Evolutionary conservation across 257 asterid species (phyloP).

Genomic region (Nicotiana tomentosiformis): DNA sequence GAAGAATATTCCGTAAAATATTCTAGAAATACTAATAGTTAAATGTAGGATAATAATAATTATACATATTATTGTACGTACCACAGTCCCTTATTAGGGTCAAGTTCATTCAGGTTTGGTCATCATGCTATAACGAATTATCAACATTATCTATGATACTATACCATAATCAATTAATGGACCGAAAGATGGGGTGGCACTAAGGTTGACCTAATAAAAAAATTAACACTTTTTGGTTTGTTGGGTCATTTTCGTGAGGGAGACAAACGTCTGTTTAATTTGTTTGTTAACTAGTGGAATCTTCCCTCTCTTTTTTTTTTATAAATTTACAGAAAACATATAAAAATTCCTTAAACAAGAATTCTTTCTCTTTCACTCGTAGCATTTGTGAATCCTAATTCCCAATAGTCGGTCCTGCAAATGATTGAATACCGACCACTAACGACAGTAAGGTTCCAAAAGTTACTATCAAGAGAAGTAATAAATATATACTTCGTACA

Average conservation of each 20-base stretch:
- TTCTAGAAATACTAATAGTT: not conserved
- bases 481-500: not conserved
- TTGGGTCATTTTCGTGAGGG: not conserved
- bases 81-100: not conserved
- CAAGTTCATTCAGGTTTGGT: not conserved
- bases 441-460: not conserved
- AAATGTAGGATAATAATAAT: not conserved
- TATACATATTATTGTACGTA: not conserved
- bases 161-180: not conserved
- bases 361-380: not conserved
- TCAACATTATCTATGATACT: not conserved
- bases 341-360: not conserved
- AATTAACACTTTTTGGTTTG: not conserved
- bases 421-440: slow-evolving; percentile 1
- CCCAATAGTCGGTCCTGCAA: not conserved
- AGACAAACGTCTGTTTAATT: not conserved
- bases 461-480: not conserved
- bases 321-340: too few relatives aligned
- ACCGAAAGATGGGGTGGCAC: slow-evolving; percentile 7
- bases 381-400: not conserved
- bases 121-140: not conserved
- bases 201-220: not conserved
- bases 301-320: not conserved
- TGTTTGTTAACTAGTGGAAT: slow-evolving; percentile 1
- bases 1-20: not conserved